Evolutionary conservation across 164 flowering plant genomes (phyloP), one percentile per base, ranked within the genome.

Genomic region (Chimonanthus salicifolius): DNA sequence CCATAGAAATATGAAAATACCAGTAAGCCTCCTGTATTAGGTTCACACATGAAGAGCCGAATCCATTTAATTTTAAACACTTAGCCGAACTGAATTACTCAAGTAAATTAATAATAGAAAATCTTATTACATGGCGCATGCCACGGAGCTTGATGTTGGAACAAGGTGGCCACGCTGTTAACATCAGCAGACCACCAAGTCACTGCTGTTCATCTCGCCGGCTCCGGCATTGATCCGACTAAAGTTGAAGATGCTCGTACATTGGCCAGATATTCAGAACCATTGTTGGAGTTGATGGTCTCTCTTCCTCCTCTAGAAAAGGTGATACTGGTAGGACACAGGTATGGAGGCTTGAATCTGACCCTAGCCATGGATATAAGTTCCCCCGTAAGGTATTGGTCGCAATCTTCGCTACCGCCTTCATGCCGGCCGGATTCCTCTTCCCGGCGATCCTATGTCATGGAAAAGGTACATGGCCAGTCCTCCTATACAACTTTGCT

Each of bases 121-220:
- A 20, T 20, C 21, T 20, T 20, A 20, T 20, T 20, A 20, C 93
- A 89, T 75, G 90, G 90, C 6, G 79, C 77, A 1, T 70, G 87
- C 76, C 87, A 85, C 67, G 90, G 93, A 47, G 89, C 87, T 0
- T 89, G 93, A 91, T 51, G 77, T 54, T 89, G 90, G 91, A 78
- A 84, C 82, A 87, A 86, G 75, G 54, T 86, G 6, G 80, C 74
- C 11, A 80, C 85, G 0, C 67, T 54, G 73, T 85, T 89, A 0
- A 77, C 80, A 79, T 6, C 72, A 0, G 78, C 78, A 0, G 85
- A 85, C 4, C 83, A 86, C 74, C 72, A 67, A 5, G 88, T 84
- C 46, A 87, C 85, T 16, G 76, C 75, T 8, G 21, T 84, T 7
- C 86, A 86, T 74, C 79, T 87, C 1, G 78, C 79, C 0, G 87